Conservation (phyloP, 129 eudicot genomes). For the Centella asiatica region DNA sequence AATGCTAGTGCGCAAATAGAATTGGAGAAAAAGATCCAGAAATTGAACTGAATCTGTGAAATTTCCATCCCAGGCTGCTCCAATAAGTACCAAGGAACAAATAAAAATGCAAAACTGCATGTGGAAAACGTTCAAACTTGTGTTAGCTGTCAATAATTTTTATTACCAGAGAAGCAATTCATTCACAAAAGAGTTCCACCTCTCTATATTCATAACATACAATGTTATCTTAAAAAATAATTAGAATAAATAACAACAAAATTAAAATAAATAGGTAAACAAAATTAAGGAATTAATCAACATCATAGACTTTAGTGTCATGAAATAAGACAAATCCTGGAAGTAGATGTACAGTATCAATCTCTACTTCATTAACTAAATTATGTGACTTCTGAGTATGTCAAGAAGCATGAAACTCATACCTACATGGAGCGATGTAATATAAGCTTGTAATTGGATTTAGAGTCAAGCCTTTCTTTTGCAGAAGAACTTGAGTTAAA, state of each 20-base stretch:
- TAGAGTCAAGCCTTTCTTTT: constrained; percentile 85
- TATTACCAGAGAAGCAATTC: not conserved
- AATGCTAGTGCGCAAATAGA: constrained; percentile 81
- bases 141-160: not conserved
- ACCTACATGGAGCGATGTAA: constrained; percentile 99
- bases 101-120: constrained; percentile 79
- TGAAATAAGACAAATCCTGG: not conserved
- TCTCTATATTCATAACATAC: too few species aligned
- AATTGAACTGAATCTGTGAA: constrained; percentile 72
- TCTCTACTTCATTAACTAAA: not conserved
- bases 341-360: not conserved
- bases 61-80: constrained; percentile 81
- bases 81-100: constrained; percentile 91
- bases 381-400: not conserved
- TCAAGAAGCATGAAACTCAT: constrained; percentile 6
- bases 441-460: constrained; percentile 94
- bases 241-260: too few species aligned
- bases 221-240: too few species aligned
- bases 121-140: not conserved
- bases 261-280: not conserved
- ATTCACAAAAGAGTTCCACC: constrained; percentile 1
- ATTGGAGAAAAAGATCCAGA: constrained; percentile 92
- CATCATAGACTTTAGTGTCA: too few species aligned
- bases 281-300: too few species aligned
- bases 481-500: constrained; percentile 90